phyloP scores from a whole-genome alignment of 257 asterid genomes.

The Coffea canephora region DNA sequence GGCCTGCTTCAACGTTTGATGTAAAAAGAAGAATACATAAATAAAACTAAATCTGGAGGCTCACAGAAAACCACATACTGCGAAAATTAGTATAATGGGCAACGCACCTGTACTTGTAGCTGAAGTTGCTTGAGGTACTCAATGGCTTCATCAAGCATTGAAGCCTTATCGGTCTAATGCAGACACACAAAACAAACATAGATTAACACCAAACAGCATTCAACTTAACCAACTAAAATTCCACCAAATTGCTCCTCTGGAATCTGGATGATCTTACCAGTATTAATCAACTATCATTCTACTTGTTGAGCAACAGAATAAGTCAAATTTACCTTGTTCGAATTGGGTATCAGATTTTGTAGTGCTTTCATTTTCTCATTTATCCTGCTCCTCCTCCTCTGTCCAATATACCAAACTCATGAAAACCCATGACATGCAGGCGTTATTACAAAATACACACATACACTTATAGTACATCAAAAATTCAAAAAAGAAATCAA shows the following conservation, averaged over 20 bases:
- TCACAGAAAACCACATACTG: background rate
- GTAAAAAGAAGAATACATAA: background rate
- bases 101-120: conserved; percentile 74
- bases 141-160: conserved; percentile 89
- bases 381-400: conserved; percentile 84
- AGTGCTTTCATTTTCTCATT: conserved; percentile 85
- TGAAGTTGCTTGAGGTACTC: conserved; percentile 86
- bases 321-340: conserved; percentile 53
- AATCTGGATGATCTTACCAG: background rate
- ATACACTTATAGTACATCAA: too few species aligned
- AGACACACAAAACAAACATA: conserved; percentile 14
- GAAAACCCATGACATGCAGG: background rate
- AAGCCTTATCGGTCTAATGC: conserved; percentile 78
- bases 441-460: background rate
- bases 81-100: background rate
- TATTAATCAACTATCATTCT: background rate
- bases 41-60: background rate
- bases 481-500: too few species aligned
- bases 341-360: conserved; percentile 74
- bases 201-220: background rate
- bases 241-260: background rate
- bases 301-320: background rate
- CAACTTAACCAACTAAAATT: background rate
- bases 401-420: conserved; percentile 15
- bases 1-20: background rate